Evolutionary conservation across 2,329 filamentous ascomycete species (phyloP), one percentile per base, ranked within the genome.

Genomic region (Madurella mycetomatis): DNA sequence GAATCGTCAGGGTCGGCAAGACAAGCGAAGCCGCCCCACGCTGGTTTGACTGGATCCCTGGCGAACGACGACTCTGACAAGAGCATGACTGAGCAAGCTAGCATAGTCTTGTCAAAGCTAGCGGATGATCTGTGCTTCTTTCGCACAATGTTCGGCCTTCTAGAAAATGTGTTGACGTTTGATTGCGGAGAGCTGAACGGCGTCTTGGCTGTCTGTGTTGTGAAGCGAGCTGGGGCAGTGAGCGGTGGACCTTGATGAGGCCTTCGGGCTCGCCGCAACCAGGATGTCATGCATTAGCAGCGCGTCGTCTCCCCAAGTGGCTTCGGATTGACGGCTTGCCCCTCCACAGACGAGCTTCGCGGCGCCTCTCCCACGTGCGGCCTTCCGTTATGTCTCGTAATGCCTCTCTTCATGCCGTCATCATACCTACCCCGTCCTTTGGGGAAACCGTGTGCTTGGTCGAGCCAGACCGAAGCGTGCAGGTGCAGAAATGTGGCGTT

Each of bases 1-100:
- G 58, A 51, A 50, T 58, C 55, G 57, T 52, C 47, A 41, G 25
- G 31, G 41, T 42, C 50, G 49, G 53, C 52, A 55, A 56, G 16
- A 30, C 45, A 53, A 55, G 52, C 45, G 51, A 56, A 37, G 32
- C 17, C 51, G 15, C 50, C 49, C 51, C 53, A 43, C 37, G 42
- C 43, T 25, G 25, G 9, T 9, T 9, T 9, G 51, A 54, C 41
- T 13, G n/a, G 52, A 41, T n/a, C 11, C 40, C 45, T 41, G 40
- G 51, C n/a, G 18, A 7, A 42, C 17, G 43, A 45, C 49, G 49
- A 46, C 11, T 42, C 53, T 48, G 47, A 41, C 49, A 51, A 30
- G 17, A 19, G 16, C 34, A 37, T 37, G 34, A 37, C 34, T 11
- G 34, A 37, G 34, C 25, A 25, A 25, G 25, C 25, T 25, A 25